A percentile compares a stretch with the other conserved stretches of the same genome.
Conservation (phyloP, 1,284 basidiomycete genomes). For the Caloboletus firmus region DNA sequence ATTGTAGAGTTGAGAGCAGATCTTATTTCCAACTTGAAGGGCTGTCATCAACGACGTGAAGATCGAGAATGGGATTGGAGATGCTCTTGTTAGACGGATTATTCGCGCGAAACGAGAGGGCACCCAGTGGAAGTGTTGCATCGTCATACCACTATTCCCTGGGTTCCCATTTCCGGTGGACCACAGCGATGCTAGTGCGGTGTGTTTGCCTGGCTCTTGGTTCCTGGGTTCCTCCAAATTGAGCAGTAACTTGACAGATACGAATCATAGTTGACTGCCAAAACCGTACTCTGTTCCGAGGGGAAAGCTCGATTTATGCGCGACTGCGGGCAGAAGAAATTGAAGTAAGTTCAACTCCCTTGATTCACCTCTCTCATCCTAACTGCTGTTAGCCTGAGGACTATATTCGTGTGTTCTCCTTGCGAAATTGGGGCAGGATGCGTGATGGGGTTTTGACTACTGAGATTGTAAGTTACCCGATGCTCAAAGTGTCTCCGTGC, state of each 20-base stretch:
- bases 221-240: slow-evolving; percentile 4
- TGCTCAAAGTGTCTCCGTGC: neutral
- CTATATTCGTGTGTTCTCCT: slow-evolving; percentile 89
- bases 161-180: slow-evolving; percentile 95
- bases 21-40: slow-evolving; percentile 39
- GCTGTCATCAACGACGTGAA: slow-evolving; percentile 85
- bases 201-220: slow-evolving; percentile 41
- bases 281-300: slow-evolving; percentile 85
- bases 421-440: slow-evolving; percentile 94
- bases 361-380: neutral
- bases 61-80: slow-evolving; percentile 93
- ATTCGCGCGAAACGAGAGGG: slow-evolving; percentile 84
- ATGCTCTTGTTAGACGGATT: slow-evolving; percentile 91
- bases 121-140: slow-evolving; percentile 88
- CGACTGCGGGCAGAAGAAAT: slow-evolving; percentile 87
- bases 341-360: slow-evolving; percentile 54
- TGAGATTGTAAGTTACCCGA: slow-evolving; percentile 64
- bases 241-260: slow-evolving; percentile 47
- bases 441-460: slow-evolving; percentile 84
- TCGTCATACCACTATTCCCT: slow-evolving; percentile 90
- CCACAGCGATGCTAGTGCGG: slow-evolving; percentile 87
- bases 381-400: slow-evolving; percentile 71
- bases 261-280: slow-evolving; percentile 94
- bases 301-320: slow-evolving; percentile 90
- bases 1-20: neutral